Conservation (phyloP, 495 filamentous ascomycete species). For the Penicillium diatomitis region DNA sequence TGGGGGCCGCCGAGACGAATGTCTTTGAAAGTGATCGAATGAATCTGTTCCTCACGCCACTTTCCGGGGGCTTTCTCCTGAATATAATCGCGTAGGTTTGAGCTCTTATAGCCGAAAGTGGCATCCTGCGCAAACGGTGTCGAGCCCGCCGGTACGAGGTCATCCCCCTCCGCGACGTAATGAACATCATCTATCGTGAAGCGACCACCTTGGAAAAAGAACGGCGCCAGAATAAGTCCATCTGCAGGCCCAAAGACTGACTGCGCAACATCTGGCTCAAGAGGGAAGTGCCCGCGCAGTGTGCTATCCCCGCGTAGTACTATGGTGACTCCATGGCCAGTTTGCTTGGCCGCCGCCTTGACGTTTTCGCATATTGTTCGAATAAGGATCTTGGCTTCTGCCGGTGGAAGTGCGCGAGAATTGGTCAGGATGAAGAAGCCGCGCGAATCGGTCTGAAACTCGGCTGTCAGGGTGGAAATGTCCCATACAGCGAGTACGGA, state of each 20-base stretch:
- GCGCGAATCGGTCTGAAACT: slow-evolving; percentile 24
- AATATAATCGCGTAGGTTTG: slow-evolving; percentile 41
- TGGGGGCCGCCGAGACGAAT: slow-evolving; percentile 32
- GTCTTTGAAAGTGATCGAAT: slow-evolving; percentile 36
- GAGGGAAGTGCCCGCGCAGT: slow-evolving; percentile 43
- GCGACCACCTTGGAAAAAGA: slow-evolving; percentile 45
- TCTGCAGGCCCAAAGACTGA: slow-evolving; percentile 35
- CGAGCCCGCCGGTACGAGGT: slow-evolving; percentile 34
- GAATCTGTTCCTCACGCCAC: slow-evolving; percentile 23
- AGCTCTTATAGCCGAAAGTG: slow-evolving; percentile 43
- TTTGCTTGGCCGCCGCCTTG: slow-evolving; percentile 25
- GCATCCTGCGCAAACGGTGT: slow-evolving; percentile 46
- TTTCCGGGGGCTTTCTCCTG: slow-evolving; percentile 38
- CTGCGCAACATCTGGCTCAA: slow-evolving; percentile 41
- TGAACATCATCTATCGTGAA: slow-evolving; percentile 46
- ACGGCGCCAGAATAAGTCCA: slow-evolving; percentile 41
- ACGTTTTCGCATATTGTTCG: slow-evolving; percentile 39
- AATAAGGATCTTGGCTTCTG: slow-evolving; percentile 33
- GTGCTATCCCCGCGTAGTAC: slow-evolving; percentile 47
- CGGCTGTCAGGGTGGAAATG: slow-evolving; percentile 26
- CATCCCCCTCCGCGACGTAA: slow-evolving; percentile 40
- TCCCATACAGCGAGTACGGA: slow-evolving; percentile 48
- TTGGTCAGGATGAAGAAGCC: slow-evolving; percentile 52
- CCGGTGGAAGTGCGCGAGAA: slow-evolving; percentile 41
- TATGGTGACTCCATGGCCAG: slow-evolving; percentile 35